These are phyloP conservation scores for Cicer chorassanicum DNA, from an alignment of 306 rosid genomes.

Conservation along the genomic window DNA sequence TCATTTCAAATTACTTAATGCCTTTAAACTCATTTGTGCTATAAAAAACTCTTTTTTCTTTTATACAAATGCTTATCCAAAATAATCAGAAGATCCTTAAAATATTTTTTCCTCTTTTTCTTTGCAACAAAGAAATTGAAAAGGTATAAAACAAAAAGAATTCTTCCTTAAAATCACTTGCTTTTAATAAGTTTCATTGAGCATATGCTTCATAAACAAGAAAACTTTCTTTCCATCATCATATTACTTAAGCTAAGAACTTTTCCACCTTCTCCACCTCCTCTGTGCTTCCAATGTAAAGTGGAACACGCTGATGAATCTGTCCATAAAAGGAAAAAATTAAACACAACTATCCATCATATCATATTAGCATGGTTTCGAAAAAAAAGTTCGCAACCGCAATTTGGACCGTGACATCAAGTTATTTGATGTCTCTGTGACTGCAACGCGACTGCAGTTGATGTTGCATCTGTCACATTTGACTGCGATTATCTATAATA, in stretches of 20 bases:
- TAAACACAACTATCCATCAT: constrained; percentile 1
- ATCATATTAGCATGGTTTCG: neutral
- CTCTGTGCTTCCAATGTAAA: constrained; percentile 85
- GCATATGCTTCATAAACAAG: constrained; percentile 42
- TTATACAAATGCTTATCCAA: constrained; percentile 11
- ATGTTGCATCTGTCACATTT: neutral
- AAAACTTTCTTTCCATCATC: constrained; percentile 26
- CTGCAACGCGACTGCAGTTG: neutral
- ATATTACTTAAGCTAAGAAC: constrained; percentile 67
- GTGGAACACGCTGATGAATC: constrained; percentile 97
- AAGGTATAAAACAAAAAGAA: neutral
- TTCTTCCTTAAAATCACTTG: constrained; percentile 38
- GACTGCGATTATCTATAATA: neutral
- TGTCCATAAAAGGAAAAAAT: constrained; percentile 43
- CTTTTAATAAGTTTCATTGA: constrained; percentile 35
- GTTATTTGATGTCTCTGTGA: neutral
- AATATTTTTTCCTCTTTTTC: neutral
- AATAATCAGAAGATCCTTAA: constrained; percentile 2
- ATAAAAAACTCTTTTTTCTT: constrained; percentile 19
- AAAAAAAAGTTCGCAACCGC: neutral
- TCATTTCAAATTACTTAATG: too few relatives aligned
- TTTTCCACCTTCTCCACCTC: constrained; percentile 95
- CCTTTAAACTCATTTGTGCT: neutral
- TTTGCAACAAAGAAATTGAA: constrained; percentile 24
- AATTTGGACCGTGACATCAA: neutral